These are phyloP conservation scores for Hortaea sp. DNA, from an alignment of 2,329 filamentous ascomycete species.

Conservation along the genomic window DNA sequence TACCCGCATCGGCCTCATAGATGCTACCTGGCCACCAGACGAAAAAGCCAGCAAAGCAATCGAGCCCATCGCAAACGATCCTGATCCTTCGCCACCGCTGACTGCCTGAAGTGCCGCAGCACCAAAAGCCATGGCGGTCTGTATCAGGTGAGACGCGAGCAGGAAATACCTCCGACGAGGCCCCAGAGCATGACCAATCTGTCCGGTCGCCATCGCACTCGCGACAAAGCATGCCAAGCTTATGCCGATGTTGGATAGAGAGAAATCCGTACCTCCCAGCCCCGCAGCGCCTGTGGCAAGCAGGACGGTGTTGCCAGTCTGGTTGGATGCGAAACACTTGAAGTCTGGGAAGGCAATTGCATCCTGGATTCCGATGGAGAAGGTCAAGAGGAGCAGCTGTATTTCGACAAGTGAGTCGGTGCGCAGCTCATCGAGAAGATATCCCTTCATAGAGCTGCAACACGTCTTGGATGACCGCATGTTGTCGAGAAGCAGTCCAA, in stretches of 20 bases:
- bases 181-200: slow-evolving; percentile 45
- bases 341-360: slow-evolving; percentile 52
- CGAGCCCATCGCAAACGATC: background rate
- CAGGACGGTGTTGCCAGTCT: slow-evolving; percentile 56
- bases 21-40: slow-evolving; percentile 50
- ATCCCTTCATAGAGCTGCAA: background rate
- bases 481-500: no score
- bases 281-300: slow-evolving; percentile 36
- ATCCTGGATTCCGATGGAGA: slow-evolving; percentile 39
- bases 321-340: slow-evolving; percentile 54
- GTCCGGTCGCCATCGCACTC: slow-evolving; percentile 47
- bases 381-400: slow-evolving; percentile 30
- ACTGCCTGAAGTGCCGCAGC: slow-evolving; percentile 42
- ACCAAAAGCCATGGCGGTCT: slow-evolving; percentile 44
- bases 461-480: no score
- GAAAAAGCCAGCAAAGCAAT: slow-evolving; percentile 45
- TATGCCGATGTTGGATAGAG: slow-evolving; percentile 41
- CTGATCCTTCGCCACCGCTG: background rate
- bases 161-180: slow-evolving; percentile 45
- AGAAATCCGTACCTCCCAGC: slow-evolving; percentile 34
- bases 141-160: slow-evolving; percentile 44
- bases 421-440: background rate
- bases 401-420: slow-evolving; percentile 15
- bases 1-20: slow-evolving; percentile 44
- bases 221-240: slow-evolving; percentile 48